Evolutionary conservation across 306 rosid species (phyloP), one percentile per base, ranked within the genome.

Genomic region (Cyclanthera cordifolia): DNA sequence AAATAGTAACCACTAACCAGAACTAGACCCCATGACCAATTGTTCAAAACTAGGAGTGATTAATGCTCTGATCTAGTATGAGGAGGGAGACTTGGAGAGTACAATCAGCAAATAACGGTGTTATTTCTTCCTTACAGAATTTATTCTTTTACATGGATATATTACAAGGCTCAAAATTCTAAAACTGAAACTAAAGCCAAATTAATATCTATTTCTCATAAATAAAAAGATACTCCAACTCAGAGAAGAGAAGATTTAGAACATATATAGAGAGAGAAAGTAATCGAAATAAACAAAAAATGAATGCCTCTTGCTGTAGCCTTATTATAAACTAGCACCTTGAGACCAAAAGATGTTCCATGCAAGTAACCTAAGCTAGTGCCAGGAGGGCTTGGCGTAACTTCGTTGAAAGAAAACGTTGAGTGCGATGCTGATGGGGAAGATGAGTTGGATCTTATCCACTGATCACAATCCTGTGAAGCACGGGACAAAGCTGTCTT

Each of bases 391-490:
- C 79, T 76, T 59, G 90, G 95, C 3, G 90, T 81, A 77, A 88
- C 75, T 53, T 90, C 95, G 5, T 79, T 46, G 67, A 85, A 90
- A 59, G 82, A 69, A 82, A 78, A 79, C 58, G 97, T 52, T 58
- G 89, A 61, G 70, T 52, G 77, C 43, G 81, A 65, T 74, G 95
- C 76, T 71, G 82, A 52, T 66, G 85, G 83, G 73, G 95, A 83
- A 72, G 96, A 72, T 19, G 86, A 76, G 23, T 74, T 73, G 60
- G 83, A 30, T 77, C 75, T 88, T 66, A 82, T 84, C 99, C 90
- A 90, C 81, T 88, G 97, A 34, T 94, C 96, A 71, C 96, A 83
- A 71, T 94, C 95, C 75, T 94, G 89, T 19, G 77, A 72, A 80
- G 87, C 85, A 82, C 94, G 88, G 48, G 90, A 86, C 72, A 90